phyloP scores from a whole-genome alignment of 805 yeast species.

The Candida oleophila region DNA sequence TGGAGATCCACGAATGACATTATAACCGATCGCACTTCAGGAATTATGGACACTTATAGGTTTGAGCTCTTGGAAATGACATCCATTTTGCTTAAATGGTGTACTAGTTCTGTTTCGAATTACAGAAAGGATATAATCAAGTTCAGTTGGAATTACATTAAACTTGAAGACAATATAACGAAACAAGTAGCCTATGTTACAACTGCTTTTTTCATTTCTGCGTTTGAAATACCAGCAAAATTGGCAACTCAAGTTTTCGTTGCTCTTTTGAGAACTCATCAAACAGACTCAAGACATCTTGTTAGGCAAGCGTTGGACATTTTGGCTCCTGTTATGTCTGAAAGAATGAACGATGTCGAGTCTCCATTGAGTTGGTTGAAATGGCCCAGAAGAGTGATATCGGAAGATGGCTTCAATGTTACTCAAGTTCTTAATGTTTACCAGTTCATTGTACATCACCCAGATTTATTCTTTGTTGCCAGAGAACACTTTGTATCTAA shows the following conservation, averaged over 20 bases:
- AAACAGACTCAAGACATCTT: slow-evolving; percentile 76
- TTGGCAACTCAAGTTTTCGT: slow-evolving; percentile 91
- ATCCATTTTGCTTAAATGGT: slow-evolving; percentile 67
- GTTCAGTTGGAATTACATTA: slow-evolving; percentile 91
- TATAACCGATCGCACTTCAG: slow-evolving; percentile 55
- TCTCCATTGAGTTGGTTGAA: slow-evolving; percentile 75
- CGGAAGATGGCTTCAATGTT: slow-evolving; percentile 86
- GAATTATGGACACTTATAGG: slow-evolving; percentile 70
- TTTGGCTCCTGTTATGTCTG: slow-evolving; percentile 82
- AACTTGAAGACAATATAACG: slow-evolving; percentile 81
- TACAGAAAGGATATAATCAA: slow-evolving; percentile 82
- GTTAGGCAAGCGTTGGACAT: slow-evolving; percentile 86
- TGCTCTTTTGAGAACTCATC: slow-evolving; percentile 81
- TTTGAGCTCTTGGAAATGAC: slow-evolving; percentile 81
- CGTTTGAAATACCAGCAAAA: slow-evolving; percentile 84
- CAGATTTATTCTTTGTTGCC: slow-evolving; percentile 79
- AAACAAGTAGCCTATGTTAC: slow-evolving; percentile 92
- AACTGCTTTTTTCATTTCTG: slow-evolving; percentile 80
- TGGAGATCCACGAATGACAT: slow-evolving; percentile 70
- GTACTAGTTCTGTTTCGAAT: slow-evolving; percentile 57
- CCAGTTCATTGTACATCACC: slow-evolving; percentile 83
- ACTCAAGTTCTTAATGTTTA: slow-evolving; percentile 84
- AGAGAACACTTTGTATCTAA: slow-evolving; percentile 88
- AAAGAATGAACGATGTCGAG: slow-evolving; percentile 56
- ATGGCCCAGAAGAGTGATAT: slow-evolving; percentile 89